phyloP scores from a whole-genome alignment of 306 rosid genomes.

The Dalbergia cochinchinensis region DNA sequence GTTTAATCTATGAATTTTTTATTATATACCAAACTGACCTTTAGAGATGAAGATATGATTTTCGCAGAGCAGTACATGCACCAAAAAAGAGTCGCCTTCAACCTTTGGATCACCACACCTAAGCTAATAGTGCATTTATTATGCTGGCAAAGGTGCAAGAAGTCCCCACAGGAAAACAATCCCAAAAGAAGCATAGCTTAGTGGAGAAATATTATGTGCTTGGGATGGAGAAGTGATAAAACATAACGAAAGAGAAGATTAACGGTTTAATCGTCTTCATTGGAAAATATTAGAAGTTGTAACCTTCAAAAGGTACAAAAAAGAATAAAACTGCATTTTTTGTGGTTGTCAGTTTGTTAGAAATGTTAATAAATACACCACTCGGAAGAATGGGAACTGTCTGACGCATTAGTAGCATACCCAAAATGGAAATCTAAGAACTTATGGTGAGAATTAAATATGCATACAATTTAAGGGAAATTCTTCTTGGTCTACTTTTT shows the following conservation, averaged over 20 bases:
- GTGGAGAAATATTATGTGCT: no score
- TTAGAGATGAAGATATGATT: neutral
- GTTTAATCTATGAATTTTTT: no score
- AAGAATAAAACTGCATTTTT: conserved; percentile 8
- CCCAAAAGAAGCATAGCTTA: neutral
- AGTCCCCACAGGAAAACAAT: neutral
- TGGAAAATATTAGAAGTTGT: conserved; percentile 14
- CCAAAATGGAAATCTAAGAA: conserved; percentile 35
- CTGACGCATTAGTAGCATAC: conserved; percentile 3
- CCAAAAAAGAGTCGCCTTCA: no score
- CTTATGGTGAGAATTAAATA: conserved; percentile 28
- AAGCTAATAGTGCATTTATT: no score
- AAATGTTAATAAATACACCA: conserved; percentile 17
- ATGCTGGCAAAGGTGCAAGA: no score
- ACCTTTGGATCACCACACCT: no score
- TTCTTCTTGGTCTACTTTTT: neutral
- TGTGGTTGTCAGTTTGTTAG: conserved; percentile 43
- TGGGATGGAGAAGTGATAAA: no score
- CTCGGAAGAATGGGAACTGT: conserved; percentile 25
- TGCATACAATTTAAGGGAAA: neutral
- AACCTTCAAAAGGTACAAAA: neutral
- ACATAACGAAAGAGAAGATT: neutral
- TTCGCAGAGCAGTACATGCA: conserved; percentile 35
- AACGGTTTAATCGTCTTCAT: conserved; percentile 4
- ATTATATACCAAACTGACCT: no score